phyloP scores from a whole-genome alignment of 2,329 filamentous ascomycete genomes.

The Aspergillus pseudoterreus region DNA sequence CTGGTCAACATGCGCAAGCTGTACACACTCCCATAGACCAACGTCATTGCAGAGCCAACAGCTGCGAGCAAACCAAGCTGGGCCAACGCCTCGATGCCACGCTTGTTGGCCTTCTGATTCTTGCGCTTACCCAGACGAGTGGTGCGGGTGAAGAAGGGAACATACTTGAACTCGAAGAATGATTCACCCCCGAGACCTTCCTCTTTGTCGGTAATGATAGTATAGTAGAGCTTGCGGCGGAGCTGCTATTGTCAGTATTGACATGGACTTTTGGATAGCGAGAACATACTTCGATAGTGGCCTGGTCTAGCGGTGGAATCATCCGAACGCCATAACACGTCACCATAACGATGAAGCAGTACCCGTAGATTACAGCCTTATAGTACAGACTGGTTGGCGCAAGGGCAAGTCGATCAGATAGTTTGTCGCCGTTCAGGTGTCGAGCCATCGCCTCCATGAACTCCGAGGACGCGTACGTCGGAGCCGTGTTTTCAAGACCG shows the following conservation, averaged over 20 bases:
- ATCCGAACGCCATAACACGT: conserved; percentile 45
- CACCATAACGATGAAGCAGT: conserved; percentile 63
- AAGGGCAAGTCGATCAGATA: conserved; percentile 59
- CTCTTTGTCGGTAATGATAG: conserved; percentile 60
- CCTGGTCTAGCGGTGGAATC: conserved; percentile 47
- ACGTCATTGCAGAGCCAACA: conserved; percentile 8
- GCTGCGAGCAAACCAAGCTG: conserved; percentile 23
- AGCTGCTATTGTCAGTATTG: conserved; percentile 16
- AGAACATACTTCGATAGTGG: conserved; percentile 48
- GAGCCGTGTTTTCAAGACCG: conserved; percentile 62
- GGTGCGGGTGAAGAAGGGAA: conserved; percentile 24
- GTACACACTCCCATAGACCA: conserved; percentile 8
- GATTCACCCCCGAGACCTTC: conserved; percentile 61
- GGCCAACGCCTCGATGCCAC: conserved; percentile 24
- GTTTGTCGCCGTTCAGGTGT: conserved; percentile 65
- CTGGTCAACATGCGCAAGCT: conserved; percentile 4
- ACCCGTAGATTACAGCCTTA: conserved; percentile 57
- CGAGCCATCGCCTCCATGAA: conserved; percentile 66
- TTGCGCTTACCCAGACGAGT: conserved; percentile 25
- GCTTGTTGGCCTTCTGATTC: conserved; percentile 15
- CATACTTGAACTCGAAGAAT: conserved; percentile 67
- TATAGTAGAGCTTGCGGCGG: conserved; percentile 53
- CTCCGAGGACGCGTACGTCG: conserved; percentile 60
- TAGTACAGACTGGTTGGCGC: conserved; percentile 57
- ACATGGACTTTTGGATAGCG: background rate